Conservation (phyloP, 2,329 filamentous ascomycete species). For the Xylariales sp. region DNA sequence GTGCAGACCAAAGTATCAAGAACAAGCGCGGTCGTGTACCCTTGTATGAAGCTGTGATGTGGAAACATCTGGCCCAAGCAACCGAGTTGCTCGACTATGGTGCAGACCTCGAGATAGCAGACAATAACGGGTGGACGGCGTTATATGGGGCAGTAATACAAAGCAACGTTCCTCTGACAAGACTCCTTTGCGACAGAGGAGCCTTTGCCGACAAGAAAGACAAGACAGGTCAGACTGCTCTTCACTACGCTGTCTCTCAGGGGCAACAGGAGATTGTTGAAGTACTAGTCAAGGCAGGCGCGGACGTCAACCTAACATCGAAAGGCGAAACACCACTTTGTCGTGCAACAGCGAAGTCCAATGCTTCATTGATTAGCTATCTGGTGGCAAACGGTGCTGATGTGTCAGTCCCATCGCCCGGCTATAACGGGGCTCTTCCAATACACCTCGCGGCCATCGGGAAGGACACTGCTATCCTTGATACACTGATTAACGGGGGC, state of each 20-base stretch:
- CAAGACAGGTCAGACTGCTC: conserved; percentile 15
- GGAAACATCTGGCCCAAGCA: conserved; percentile 12
- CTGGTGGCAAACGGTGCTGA: conserved; percentile 15
- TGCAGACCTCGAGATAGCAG: conserved; percentile 15
- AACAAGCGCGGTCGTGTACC: conserved; percentile 17
- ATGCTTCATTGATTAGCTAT: conserved; percentile 13
- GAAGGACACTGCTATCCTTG: conserved; percentile 13
- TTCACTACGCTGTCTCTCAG: conserved; percentile 20
- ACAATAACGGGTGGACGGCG: conserved; percentile 16
- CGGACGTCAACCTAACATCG: conserved; percentile 17
- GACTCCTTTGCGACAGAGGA: conserved; percentile 16
- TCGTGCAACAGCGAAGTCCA: conserved; percentile 18
- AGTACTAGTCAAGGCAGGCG: conserved; percentile 16
- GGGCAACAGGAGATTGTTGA: conserved; percentile 13
- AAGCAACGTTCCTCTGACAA: conserved; percentile 13
- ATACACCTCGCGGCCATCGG: conserved; percentile 20
- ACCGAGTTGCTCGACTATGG: conserved; percentile 18
- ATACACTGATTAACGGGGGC: conserved; percentile 14
- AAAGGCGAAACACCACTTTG: conserved; percentile 21
- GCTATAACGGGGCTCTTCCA: conserved; percentile 16
- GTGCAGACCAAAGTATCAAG: conserved; percentile 15
- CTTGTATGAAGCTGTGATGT: conserved; percentile 17
- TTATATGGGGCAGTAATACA: conserved; percentile 17
- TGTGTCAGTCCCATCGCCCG: conserved; percentile 14
- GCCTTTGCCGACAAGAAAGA: conserved; percentile 18